Percentiles rank a stretch among this genome's conserved stretches.
phyloP scores from a whole-genome alignment of 192 early-diverging fungal species.

The Backusella tuberculispora region DNA sequence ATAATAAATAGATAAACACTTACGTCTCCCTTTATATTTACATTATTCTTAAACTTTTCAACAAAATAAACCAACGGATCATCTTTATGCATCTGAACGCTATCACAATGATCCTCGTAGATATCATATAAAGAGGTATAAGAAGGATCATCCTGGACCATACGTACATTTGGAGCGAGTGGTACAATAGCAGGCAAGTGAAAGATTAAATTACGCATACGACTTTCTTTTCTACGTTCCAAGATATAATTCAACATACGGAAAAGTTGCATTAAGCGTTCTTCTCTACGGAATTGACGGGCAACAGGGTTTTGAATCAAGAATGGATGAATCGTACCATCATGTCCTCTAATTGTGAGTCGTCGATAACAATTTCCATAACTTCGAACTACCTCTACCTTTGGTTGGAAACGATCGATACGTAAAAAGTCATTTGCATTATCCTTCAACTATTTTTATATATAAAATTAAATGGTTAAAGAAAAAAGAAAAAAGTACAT shows the following conservation, averaged over 20 bases:
- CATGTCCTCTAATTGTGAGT: conserved; percentile 87
- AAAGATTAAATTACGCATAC: conserved; percentile 80
- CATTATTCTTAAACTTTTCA: conserved; percentile 69
- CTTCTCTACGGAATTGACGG: conserved; percentile 91
- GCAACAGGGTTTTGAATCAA: conserved; percentile 92
- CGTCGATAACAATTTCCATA: conserved; percentile 76
- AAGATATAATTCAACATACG: conserved; percentile 88
- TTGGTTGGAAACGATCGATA: conserved; percentile 94
- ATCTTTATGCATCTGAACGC: conserved; percentile 79
- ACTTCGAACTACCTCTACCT: conserved; percentile 81
- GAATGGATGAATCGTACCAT: conserved; percentile 91
- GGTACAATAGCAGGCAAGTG: conserved; percentile 92
- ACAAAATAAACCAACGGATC: conserved; percentile 86
- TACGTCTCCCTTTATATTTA: conserved; percentile 61
- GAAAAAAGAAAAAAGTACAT: not conserved
- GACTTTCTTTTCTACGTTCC: conserved; percentile 81
- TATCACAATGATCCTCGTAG: conserved; percentile 86
- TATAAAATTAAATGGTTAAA: not conserved
- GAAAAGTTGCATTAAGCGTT: conserved; percentile 94
- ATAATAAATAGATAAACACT: conserved; percentile 13
- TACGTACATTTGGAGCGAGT: conserved; percentile 87
- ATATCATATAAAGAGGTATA: conserved; percentile 92
- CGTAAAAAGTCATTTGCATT: conserved; percentile 90
- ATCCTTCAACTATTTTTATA: conserved; percentile 50
- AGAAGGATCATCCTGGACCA: conserved; percentile 92